Evolutionary conservation across 768 basidiomycete species (phyloP), one percentile per base, ranked within the genome.

Genomic region (Lenzites betulinus): DNA sequence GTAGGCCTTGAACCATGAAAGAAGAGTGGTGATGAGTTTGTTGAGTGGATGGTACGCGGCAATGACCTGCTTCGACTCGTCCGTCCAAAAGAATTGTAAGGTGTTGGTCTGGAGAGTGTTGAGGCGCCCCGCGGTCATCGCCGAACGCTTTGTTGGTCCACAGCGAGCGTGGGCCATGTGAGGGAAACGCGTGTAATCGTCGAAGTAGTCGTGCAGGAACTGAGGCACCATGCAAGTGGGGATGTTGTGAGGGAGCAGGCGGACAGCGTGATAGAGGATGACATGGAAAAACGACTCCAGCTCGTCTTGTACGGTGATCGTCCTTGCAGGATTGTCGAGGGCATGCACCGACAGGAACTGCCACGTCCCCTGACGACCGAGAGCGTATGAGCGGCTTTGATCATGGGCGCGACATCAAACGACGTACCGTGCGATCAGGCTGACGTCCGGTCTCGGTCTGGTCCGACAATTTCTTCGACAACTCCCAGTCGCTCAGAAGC

Each of bases 231-330:
- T 41, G 23, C 1, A 13, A 5, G 25, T 65, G 55, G 7, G 58
- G 33, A 57, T 58, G 55, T 51, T 68, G 47, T 49, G 36, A 8
- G 38, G 60, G 15, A 66, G 64, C 18, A 53, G 36, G 16, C 64
- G 62, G 51, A 69, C 56, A 30, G 51, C 50, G n/a, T 25, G 23
- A 30, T 50, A 50, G 15, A 60, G 18, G 18, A 50, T 36, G 46
- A 60, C 39, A 18, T 60, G 59, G 39, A 60, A 49, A 46, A 60
- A 42, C 7, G 59, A 60, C 23, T 60, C 59, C 39, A 60, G 46
- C 39, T 60, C 59, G 33, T 60, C 57, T 18, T 42, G 50, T 4
- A 58, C n/a, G 12, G 47, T 15, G 28, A 60, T 54, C 2, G 23
- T 11, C 18, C 33, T 48, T 1, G 22, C 23, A 12, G 25, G 26